Evolutionary conservation across 2,329 filamentous ascomycete genomes (phyloP).

Genomic region (Colletotrichum orchidophilum): DNA sequence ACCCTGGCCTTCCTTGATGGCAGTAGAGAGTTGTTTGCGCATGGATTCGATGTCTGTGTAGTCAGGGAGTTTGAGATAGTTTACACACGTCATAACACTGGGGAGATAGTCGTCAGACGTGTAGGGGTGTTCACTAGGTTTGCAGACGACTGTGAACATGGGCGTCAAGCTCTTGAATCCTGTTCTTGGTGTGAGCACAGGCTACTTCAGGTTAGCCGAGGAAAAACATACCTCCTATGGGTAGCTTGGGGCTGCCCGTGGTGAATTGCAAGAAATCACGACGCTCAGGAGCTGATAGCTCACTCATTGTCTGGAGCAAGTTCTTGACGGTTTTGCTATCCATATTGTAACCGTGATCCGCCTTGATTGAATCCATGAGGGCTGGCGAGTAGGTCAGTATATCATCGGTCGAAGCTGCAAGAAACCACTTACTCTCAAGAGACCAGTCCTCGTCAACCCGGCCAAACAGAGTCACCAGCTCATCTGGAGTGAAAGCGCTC

Average conservation of each 20-base stretch:
- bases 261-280: conserved; percentile 98
- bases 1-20: conserved; percentile 94
- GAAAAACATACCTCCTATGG: conserved; percentile 84
- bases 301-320: conserved; percentile 92
- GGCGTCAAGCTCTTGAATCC: conserved; percentile 97
- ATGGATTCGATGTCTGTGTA: conserved; percentile 84
- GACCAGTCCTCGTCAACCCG: conserved; percentile 96
- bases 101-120: conserved; percentile 97
- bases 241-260: conserved; percentile 96
- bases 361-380: conserved; percentile 97
- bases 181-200: conserved; percentile 47
- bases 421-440: conserved; percentile 80
- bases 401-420: background rate
- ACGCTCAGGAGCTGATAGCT: conserved; percentile 77
- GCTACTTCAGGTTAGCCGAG: background rate
- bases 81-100: conserved; percentile 99
- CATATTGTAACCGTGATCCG: conserved; percentile 98
- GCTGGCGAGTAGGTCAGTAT: conserved; percentile 60
- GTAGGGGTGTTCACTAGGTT: conserved; percentile 94
- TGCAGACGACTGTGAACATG: conserved; percentile 99
- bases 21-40: conserved; percentile 80
- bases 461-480: conserved; percentile 94
- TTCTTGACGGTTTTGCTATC: conserved; percentile 97
- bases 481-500: conserved; percentile 92
- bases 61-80: conserved; percentile 97